Evolutionary conservation across 345 rosid genomes (phyloP), one percentile per base, ranked within the genome.

Genomic region (Pistacia integerrima): DNA sequence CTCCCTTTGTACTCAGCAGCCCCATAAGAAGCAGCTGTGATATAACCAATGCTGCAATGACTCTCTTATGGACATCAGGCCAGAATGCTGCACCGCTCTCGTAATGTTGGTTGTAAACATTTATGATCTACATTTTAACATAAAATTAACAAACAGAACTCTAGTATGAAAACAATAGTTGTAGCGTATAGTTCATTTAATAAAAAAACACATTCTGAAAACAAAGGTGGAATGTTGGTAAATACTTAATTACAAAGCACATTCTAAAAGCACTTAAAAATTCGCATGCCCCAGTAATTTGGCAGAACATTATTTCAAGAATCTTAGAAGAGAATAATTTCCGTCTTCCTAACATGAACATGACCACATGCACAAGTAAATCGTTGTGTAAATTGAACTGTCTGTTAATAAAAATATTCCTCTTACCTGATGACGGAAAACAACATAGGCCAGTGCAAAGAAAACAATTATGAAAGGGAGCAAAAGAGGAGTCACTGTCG

Each of bases 371-470:
- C 69, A 72, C n/a, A 36, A 30, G 41, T 22, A 28, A 12, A 58
- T 46, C 65, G 13, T 25, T 17, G 0, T 7, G 28, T 17, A 4
- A 13, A n/a, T 36, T 28, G 54, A 44, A 70, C 17, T 70, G 22
- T 57, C 49, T 11, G 11, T 30, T 1, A 57, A 25, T 38, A 28
- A 41, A 20, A 58, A 13, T 38, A 4, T 18, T 76, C 12, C n/a
- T 11, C 25, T 84, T 87, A 93, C 99, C 99, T 95, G 98, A 78
- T 95, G 98, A n/a, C 98, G 98, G 72, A 85, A 93, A 65, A 93
- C 99, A 0, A 91, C 55, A 70, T 84, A 95, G 59, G 97, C 97
- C 33, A 94, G 89, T 44, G 61, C 92, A 0, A 94, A 94, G 87
- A 93, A 93, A 61, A 94, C 74, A n/a, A 94, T 36, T 74, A 94